phyloP scores from a whole-genome alignment of 1,284 basidiomycete genomes.

The Trametes pubescens region DNA sequence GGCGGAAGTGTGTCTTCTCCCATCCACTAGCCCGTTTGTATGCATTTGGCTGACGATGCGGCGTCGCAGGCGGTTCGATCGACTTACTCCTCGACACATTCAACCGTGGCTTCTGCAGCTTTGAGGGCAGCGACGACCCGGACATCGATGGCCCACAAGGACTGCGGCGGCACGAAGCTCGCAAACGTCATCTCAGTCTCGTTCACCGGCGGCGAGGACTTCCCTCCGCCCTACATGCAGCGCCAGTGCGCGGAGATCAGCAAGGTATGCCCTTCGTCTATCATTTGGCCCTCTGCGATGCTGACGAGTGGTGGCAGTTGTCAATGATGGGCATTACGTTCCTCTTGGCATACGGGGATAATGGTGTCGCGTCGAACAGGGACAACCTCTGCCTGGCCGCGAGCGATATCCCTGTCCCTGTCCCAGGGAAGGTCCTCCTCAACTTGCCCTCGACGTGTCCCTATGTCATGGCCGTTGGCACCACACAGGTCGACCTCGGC shows the following conservation, averaged over 20 bases:
- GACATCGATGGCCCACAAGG: constrained; percentile 41
- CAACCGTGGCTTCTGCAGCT: constrained; percentile 64
- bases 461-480: constrained; percentile 35
- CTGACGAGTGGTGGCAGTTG: neutral
- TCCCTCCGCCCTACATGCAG: constrained; percentile 43
- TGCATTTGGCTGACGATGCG: constrained; percentile 4
- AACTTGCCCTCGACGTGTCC: constrained; percentile 37
- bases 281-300: constrained; percentile 7
- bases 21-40: neutral
- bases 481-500: constrained; percentile 33
- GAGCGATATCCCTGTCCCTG: constrained; percentile 39
- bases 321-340: constrained; percentile 54
- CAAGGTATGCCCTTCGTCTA: constrained; percentile 42
- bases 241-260: constrained; percentile 50
- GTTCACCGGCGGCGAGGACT: constrained; percentile 45
- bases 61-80: constrained; percentile 49
- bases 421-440: constrained; percentile 37
- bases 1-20: constrained; percentile 15
- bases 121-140: constrained; percentile 67
- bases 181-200: constrained; percentile 48
- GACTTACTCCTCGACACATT: constrained; percentile 55
- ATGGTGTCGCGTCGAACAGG: constrained; percentile 59
- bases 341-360: constrained; percentile 58
- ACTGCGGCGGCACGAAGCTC: constrained; percentile 46
- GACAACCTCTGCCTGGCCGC: constrained; percentile 47